These are phyloP conservation scores for Calonectria pseudoturangicola DNA, from an alignment of 2,329 filamentous ascomycete genomes.

Conservation along the genomic window DNA sequence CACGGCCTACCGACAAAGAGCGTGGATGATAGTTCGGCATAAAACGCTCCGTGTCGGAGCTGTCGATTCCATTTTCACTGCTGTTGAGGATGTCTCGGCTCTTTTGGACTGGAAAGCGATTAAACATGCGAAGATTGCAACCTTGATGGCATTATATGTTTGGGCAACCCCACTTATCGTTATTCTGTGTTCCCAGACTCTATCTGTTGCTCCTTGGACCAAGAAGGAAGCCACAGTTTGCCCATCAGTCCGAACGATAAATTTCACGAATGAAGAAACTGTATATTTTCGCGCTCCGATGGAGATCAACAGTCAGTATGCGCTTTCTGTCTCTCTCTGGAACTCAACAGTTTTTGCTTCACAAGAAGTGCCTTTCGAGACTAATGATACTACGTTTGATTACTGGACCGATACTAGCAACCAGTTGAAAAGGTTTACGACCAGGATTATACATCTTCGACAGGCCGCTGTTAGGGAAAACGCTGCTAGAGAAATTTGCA, in stretches of 20 bases:
- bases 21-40: slow-evolving; percentile 50
- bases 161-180: slow-evolving; percentile 26
- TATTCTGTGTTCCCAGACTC: slow-evolving; percentile 15
- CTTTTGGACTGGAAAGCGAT: slow-evolving; percentile 11
- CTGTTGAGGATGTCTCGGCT: slow-evolving; percentile 13
- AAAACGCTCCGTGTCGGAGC: slow-evolving; percentile 44
- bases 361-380: no score
- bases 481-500: not conserved
- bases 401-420: not conserved
- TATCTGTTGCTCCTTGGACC: slow-evolving; percentile 7
- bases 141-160: slow-evolving; percentile 30
- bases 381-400: not conserved
- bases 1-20: slow-evolving; percentile 49
- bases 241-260: slow-evolving; percentile 13
- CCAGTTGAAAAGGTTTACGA: not conserved
- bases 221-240: not conserved
- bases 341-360: not conserved
- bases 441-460: not conserved
- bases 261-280: slow-evolving; percentile 10
- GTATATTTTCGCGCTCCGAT: not conserved
- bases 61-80: slow-evolving; percentile 35
- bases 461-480: not conserved
- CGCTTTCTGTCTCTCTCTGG: not conserved
- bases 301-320: not conserved
- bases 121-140: not conserved